Percentiles rank a stretch among this genome's conserved stretches.
These are phyloP conservation scores for Fusarium nurragi DNA, from an alignment of 2,329 filamentous ascomycete species.

Conservation along the genomic window DNA sequence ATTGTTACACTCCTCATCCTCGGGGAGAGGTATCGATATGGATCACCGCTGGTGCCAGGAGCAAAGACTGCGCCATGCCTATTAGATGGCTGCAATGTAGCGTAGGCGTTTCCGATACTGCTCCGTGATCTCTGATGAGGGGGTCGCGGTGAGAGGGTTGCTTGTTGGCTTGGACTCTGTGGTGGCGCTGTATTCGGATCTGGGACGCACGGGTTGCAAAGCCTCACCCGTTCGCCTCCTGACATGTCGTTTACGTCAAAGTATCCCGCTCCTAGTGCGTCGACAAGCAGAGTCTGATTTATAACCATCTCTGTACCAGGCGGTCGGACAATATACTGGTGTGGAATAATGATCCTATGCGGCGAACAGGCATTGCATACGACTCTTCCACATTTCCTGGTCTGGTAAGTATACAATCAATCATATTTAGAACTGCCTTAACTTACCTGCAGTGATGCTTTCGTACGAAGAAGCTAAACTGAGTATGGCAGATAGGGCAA, in stretches of 20 bases:
- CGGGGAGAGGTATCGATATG: constrained; percentile 48
- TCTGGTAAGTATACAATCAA: constrained; percentile 21
- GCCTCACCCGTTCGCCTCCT: constrained; percentile 66
- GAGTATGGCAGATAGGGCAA: constrained; percentile 83
- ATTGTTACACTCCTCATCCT: constrained; percentile 60
- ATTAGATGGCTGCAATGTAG: constrained; percentile 42
- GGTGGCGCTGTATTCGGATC: constrained; percentile 69
- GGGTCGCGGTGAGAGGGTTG: constrained; percentile 49
- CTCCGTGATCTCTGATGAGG: constrained; percentile 59
- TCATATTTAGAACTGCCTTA: background rate
- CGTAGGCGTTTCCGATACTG: constrained; percentile 50
- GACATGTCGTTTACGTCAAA: constrained; percentile 57
- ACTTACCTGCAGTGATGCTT: constrained; percentile 90
- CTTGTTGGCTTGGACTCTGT: constrained; percentile 52
- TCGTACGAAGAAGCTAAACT: constrained; percentile 85
- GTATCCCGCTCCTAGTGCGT: constrained; percentile 53
- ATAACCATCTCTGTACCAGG: constrained; percentile 59
- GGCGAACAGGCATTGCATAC: constrained; percentile 92
- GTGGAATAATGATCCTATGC: constrained; percentile 92
- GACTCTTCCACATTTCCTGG: constrained; percentile 88
- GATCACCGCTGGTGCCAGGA: constrained; percentile 46
- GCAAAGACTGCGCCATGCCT: constrained; percentile 53
- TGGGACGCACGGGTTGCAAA: constrained; percentile 71
- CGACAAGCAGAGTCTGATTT: constrained; percentile 50
- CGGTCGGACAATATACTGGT: constrained; percentile 89